These are phyloP conservation scores for Conoideocrella luteorostrata DNA, from an alignment of 2,329 filamentous ascomycete genomes.

Conservation along the genomic window DNA sequence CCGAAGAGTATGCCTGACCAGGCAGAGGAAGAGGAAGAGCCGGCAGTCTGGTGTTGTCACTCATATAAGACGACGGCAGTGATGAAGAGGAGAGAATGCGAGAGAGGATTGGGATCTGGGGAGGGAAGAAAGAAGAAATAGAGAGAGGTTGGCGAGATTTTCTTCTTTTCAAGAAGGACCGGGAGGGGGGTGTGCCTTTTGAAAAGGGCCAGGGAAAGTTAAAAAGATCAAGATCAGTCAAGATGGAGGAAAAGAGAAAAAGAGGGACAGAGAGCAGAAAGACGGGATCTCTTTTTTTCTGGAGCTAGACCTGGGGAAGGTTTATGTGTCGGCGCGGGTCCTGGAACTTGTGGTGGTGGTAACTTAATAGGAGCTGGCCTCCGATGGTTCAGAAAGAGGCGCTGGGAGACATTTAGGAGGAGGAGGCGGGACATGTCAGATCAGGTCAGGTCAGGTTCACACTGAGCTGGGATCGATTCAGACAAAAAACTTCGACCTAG, in stretches of 20 bases:
- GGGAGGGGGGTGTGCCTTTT: slow-evolving; percentile 19
- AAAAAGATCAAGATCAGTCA: slow-evolving; percentile 18
- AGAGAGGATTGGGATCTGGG: slow-evolving; percentile 11
- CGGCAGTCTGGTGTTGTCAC: too few species aligned
- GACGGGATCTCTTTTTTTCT: slow-evolving; percentile 1
- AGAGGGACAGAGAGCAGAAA: neutral
- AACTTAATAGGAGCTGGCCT: too few species aligned
- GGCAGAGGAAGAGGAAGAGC: neutral
- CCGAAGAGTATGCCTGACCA: neutral
- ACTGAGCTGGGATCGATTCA: slow-evolving; percentile 7
- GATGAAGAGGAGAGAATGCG: slow-evolving; percentile 20
- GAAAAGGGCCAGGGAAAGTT: neutral
- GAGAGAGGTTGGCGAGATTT: slow-evolving; percentile 15
- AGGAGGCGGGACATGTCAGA: slow-evolving; percentile 5
- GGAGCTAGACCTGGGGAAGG: slow-evolving; percentile 2
- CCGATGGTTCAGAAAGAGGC: neutral
- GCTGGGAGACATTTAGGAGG: slow-evolving; percentile 1
- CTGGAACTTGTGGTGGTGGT: neutral
- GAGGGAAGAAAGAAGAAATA: slow-evolving; percentile 22
- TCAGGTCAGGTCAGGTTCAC: slow-evolving; percentile 2
- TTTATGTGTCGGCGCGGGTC: neutral
- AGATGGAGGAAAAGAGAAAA: slow-evolving; percentile 17
- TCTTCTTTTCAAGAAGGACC: slow-evolving; percentile 8
- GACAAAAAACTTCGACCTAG: too few species aligned
- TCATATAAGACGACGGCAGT: neutral